phyloP scores from a whole-genome alignment of 331 rosid species.

The Malus hybrid region DNA sequence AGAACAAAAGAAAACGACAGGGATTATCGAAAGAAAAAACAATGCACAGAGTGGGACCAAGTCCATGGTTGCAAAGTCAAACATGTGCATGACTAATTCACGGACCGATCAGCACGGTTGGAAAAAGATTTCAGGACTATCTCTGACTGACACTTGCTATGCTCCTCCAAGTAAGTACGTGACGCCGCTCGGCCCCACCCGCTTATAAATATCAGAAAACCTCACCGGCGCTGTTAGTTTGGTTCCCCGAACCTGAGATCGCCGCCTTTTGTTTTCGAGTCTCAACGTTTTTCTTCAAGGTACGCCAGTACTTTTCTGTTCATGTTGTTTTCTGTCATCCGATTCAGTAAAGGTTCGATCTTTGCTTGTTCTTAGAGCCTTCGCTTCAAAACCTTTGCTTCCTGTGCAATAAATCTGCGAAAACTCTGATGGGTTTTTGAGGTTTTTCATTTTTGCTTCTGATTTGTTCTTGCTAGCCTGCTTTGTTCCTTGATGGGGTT shows the following conservation, averaged over 20 bases:
- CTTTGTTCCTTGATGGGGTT: not conserved
- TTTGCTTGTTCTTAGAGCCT: not conserved
- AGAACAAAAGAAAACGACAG: too few relatives aligned
- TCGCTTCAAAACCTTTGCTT: not conserved
- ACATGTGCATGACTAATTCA: not conserved
- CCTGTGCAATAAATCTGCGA: not conserved
- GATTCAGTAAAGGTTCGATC: not conserved
- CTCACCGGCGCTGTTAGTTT: not conserved
- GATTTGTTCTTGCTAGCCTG: not conserved
- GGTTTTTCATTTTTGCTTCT: not conserved
- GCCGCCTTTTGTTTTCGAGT: not conserved
- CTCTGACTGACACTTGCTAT: not conserved
- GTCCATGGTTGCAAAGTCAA: not conserved
- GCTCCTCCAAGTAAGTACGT: not conserved
- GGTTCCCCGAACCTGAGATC: not conserved
- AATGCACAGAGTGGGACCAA: not conserved
- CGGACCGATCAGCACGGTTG: not conserved
- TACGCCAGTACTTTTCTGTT: not conserved
- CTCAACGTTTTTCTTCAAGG: not conserved
- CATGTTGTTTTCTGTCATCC: not conserved
- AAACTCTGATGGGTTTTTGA: not conserved
- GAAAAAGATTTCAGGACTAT: too few relatives aligned
- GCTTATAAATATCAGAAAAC: not conserved
- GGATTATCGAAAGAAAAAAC: too few relatives aligned
- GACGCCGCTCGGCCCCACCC: not conserved